Evolutionary conservation across 139 green algal genomes (phyloP), one percentile per base, ranked within the genome.

Genomic region (Coelastrella sp.): DNA sequence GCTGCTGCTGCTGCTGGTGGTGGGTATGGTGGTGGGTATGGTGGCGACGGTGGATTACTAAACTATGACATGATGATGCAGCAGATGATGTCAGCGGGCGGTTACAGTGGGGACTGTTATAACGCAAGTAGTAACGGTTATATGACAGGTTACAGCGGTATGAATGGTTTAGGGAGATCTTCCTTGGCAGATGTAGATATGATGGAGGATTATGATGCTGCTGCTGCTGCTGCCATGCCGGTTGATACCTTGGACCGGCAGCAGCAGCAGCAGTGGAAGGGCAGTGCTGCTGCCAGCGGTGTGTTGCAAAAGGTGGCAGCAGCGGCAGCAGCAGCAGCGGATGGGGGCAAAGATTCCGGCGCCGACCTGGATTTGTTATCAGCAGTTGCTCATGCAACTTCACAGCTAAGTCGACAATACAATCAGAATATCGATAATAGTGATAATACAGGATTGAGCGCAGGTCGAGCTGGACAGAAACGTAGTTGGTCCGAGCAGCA

Each of bases 311-410:
- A 80, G 45, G 30, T 67, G 38, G 45, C 7, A 15, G 73, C 21
- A 27, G 45, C 37, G 50, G n/a, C 11, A 37, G 32, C 11, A 63
- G 71, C 41, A 41, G 71, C 71, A 27, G 50, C 37, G 6, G n/a
- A n/a, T n/a, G n/a, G n/a, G n/a, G 30, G 13, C 11, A 41, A 21
- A 9, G 43, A 17, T 45, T 13, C 40, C 6, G 73, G 67, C 50
- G 27, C 40, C 6, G 73, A 81, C 50, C 35, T 81, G 32, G 40
- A 68, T 37, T 17, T 81, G 73, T 35, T 81, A 32, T 67, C 43
- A 38, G 73, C 73, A 50, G 73, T 81, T 19, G 73, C 73, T 23
- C 73, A 81, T 37, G 73, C 73, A 17, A 67, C 48, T 15, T 60
- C 38, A 50, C 48, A 81, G 45, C 41, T 79, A n/a, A 79, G 41